Conservation (phyloP, 2,329 filamentous ascomycete species). For the Cladosporium sp. region DNA sequence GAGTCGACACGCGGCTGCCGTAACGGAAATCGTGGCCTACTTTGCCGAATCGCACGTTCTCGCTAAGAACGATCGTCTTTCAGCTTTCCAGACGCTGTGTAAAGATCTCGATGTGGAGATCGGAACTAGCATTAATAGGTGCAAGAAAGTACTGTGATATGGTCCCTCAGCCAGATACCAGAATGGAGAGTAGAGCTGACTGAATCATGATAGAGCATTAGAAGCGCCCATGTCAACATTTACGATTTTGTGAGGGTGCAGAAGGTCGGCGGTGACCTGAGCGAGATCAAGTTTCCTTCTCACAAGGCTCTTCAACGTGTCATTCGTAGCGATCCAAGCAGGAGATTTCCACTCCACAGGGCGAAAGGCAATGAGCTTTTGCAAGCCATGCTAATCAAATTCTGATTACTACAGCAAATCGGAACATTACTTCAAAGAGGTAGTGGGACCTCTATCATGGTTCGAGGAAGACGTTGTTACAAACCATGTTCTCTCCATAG, state of each 20-base stretch:
- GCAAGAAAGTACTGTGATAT: neutral
- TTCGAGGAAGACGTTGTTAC: too few relatives aligned
- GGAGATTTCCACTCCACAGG: neutral
- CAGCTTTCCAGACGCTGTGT: constrained; percentile 1
- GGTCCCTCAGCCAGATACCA: neutral
- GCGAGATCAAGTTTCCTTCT: neutral
- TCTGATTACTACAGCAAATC: too few relatives aligned
- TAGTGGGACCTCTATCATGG: too few relatives aligned
- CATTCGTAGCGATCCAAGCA: neutral
- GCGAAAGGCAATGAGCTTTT: neutral
- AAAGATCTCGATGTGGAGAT: neutral
- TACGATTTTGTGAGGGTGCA: constrained; percentile 6
- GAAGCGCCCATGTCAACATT: constrained; percentile 7
- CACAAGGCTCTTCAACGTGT: neutral
- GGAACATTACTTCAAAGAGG: too few relatives aligned
- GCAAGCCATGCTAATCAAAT: neutral
- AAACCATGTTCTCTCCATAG: too few relatives aligned
- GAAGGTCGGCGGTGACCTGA: neutral
- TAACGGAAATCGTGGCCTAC: too few relatives aligned
- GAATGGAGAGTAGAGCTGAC: neutral
- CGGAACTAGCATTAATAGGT: constrained; percentile 1
- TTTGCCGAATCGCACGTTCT: too few relatives aligned
- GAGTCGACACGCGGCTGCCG: too few relatives aligned
- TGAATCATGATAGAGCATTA: neutral
- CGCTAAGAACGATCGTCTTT: neutral